Conservation (phyloP, 164 flowering plant species). For the Houttuynia cordata region DNA sequence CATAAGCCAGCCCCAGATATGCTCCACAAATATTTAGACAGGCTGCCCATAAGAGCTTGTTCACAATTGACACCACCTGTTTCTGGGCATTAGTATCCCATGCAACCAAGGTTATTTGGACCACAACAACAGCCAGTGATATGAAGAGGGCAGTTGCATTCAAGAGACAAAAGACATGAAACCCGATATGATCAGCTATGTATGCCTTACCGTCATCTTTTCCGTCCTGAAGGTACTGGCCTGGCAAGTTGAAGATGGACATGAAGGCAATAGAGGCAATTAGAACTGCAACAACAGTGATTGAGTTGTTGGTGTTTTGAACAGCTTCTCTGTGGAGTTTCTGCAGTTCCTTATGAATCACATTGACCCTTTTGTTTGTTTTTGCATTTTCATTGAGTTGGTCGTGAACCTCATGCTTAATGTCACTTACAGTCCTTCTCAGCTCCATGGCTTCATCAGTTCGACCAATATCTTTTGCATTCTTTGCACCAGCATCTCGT, state of each 20-base stretch:
- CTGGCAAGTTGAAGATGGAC: slow-evolving; percentile 86
- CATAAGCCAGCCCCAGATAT: slow-evolving; percentile 63
- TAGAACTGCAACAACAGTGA: slow-evolving; percentile 79
- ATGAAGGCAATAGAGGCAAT: slow-evolving; percentile 91
- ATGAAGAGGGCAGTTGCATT: slow-evolving; percentile 80
- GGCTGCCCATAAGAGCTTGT: slow-evolving; percentile 97
- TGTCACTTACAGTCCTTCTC: slow-evolving; percentile 83
- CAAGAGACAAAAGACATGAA: slow-evolving; percentile 59
- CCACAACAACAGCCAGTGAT: slow-evolving; percentile 86
- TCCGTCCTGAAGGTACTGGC: slow-evolving; percentile 39
- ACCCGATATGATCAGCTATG: slow-evolving; percentile 41
- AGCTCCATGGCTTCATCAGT: slow-evolving; percentile 66
- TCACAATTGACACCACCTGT: slow-evolving; percentile 70
- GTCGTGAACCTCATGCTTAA: slow-evolving; percentile 81
- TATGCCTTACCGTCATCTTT: slow-evolving; percentile 47
- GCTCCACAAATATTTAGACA: slow-evolving; percentile 82
- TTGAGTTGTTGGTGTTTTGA: slow-evolving; percentile 84
- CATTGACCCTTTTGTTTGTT: slow-evolving; percentile 65
- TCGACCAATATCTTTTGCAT: slow-evolving; percentile 59
- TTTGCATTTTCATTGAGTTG: slow-evolving; percentile 76
- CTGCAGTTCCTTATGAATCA: slow-evolving; percentile 75
- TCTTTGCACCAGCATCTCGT: slow-evolving; percentile 72
- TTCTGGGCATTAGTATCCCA: slow-evolving; percentile 93
- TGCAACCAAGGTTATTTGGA: slow-evolving; percentile 85
- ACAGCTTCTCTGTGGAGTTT: slow-evolving; percentile 94